Evolutionary conservation across 164 flowering plant species (phyloP).

Genomic region (Akebia trifoliata): DNA sequence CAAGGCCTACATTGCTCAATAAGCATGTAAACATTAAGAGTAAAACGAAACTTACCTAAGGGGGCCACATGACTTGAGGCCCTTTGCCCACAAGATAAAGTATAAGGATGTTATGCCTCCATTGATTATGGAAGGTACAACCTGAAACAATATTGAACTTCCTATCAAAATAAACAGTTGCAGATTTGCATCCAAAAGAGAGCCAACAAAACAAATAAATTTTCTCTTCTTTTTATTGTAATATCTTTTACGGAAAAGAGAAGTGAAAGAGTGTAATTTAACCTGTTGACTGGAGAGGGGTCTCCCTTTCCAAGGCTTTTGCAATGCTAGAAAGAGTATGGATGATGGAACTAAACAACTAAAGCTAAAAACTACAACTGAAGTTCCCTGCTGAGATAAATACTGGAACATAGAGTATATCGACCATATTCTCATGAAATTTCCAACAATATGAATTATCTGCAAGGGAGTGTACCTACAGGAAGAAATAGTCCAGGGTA

Average conservation of each 20-base stretch:
- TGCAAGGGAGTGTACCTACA: constrained; percentile 84
- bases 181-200: constrained; percentile 7
- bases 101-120: constrained; percentile 89
- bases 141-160: constrained; percentile 43
- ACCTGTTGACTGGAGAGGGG: constrained; percentile 87
- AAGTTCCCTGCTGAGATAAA: constrained; percentile 63
- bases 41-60: constrained; percentile 47
- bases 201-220: neutral
- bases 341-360: constrained; percentile 76
- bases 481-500: constrained; percentile 4
- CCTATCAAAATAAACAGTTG: constrained; percentile 11
- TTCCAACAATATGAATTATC: constrained; percentile 69
- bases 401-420: constrained; percentile 77
- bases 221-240: neutral
- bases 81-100: constrained; percentile 93
- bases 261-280: constrained; percentile 2
- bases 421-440: constrained; percentile 91
- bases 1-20: neutral
- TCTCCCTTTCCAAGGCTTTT: constrained; percentile 98
- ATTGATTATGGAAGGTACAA: constrained; percentile 84
- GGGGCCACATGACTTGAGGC: constrained; percentile 88
- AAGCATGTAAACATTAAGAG: constrained; percentile 6
- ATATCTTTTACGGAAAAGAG: neutral
- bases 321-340: constrained; percentile 58
- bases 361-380: constrained; percentile 69